Percentiles rank a stretch among this genome's conserved stretches.
phyloP scores from a whole-genome alignment of 768 basidiomycete genomes.

The Podaxis carcinomalis region DNA sequence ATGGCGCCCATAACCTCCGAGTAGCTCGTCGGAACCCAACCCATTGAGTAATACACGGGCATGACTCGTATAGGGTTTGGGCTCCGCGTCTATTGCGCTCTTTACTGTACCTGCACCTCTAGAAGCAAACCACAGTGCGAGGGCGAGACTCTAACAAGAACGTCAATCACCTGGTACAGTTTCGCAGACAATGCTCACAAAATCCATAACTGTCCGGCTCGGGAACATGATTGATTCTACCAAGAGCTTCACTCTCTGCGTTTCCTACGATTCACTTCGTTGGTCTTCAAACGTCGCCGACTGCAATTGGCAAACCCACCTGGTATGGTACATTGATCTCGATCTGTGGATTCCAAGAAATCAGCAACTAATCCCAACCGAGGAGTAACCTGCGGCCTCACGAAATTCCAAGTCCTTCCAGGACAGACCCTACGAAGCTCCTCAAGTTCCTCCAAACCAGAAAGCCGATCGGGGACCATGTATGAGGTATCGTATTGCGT shows the following conservation, averaged over 20 bases:
- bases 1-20: conserved; percentile 93
- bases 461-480: conserved; percentile 84
- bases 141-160: conserved; percentile 70
- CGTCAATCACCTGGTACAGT: background rate
- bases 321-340: conserved; percentile 83
- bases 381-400: conserved; percentile 28
- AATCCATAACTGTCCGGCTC: conserved; percentile 82
- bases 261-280: conserved; percentile 45
- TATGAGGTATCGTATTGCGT: conserved; percentile 35
- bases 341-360: conserved; percentile 42
- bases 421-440: conserved; percentile 79
- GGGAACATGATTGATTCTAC: conserved; percentile 79
- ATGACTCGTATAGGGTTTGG: conserved; percentile 57
- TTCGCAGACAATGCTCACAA: conserved; percentile 45
- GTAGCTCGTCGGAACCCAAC: conserved; percentile 90
- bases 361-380: conserved; percentile 6
- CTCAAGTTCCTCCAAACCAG: conserved; percentile 72
- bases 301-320: conserved; percentile 30
- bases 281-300: background rate
- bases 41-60: conserved; percentile 88
- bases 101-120: conserved; percentile 65
- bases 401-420: conserved; percentile 85
- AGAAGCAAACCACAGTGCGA: conserved; percentile 92
- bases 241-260: conserved; percentile 43
- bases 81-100: conserved; percentile 25